These are phyloP conservation scores for Colletotrichum coccodes DNA, from an alignment of 2,329 filamentous ascomycete species.

Conservation along the genomic window DNA sequence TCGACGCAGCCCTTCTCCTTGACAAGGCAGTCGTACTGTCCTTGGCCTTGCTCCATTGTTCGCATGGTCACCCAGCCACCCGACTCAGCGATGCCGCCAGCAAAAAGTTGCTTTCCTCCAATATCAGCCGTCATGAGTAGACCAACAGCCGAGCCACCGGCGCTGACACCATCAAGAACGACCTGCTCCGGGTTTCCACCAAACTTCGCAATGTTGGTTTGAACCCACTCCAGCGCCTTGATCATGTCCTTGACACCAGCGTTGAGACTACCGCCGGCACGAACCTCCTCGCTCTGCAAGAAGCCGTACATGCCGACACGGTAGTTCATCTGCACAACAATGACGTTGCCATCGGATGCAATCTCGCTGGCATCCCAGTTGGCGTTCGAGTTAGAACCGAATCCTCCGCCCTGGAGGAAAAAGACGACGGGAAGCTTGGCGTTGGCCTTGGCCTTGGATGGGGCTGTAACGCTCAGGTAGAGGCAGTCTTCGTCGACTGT, in stretches of 20 bases:
- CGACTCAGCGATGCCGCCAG: conserved; percentile 60
- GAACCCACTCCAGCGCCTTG: conserved; percentile 76
- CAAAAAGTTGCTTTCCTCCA: conserved; percentile 61
- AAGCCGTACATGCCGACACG: conserved; percentile 81
- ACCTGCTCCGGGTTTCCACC: conserved; percentile 77
- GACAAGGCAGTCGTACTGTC: conserved; percentile 62
- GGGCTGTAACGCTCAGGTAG: conserved; percentile 72
- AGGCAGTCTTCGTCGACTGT: conserved; percentile 72
- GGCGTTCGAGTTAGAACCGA: conserved; percentile 58
- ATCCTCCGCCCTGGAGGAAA: conserved; percentile 70
- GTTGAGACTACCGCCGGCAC: conserved; percentile 25
- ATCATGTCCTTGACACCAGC: conserved; percentile 35
- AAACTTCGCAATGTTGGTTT: conserved; percentile 72
- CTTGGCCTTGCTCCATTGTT: conserved; percentile 45
- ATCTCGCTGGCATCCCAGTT: conserved; percentile 71
- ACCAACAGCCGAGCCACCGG: conserved; percentile 72
- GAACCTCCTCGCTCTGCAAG: conserved; percentile 51
- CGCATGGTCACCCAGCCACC: conserved; percentile 63
- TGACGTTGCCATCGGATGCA: conserved; percentile 67
- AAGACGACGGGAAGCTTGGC: conserved; percentile 72
- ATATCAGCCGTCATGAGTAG: conserved; percentile 69
- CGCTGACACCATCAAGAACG: conserved; percentile 74
- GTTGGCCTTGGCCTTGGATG: conserved; percentile 57
- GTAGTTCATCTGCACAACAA: conserved; percentile 81
- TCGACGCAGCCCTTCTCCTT: conserved; percentile 37